phyloP scores from a whole-genome alignment of 768 basidiomycete species.

The Russula earlei region DNA sequence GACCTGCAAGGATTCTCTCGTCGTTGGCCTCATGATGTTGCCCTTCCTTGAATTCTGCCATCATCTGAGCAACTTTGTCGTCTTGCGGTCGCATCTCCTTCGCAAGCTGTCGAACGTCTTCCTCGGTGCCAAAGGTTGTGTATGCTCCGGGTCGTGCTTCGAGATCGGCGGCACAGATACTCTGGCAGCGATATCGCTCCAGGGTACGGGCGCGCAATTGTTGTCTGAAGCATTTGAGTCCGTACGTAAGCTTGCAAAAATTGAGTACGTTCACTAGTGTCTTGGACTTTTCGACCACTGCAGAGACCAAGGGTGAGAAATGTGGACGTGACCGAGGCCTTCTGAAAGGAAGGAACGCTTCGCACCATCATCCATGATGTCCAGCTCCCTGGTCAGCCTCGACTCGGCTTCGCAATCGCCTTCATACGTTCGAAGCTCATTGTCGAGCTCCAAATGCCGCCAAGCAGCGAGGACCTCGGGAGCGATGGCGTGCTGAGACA shows the following conservation, averaged over 20 bases:
- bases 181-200: background rate
- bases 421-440: background rate
- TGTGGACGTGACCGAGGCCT: too few relatives aligned
- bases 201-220: background rate
- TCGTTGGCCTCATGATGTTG: background rate
- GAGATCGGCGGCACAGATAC: background rate
- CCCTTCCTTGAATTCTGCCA: background rate
- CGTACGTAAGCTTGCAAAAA: background rate
- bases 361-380: background rate
- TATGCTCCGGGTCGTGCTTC: background rate
- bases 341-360: background rate
- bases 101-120: background rate
- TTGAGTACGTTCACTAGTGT: background rate
- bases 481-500: background rate
- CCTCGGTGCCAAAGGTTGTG: background rate
- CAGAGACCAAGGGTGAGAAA: background rate
- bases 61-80: background rate
- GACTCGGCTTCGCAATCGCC: background rate
- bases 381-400: background rate
- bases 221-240: background rate
- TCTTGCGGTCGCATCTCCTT: background rate
- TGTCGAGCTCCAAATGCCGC: background rate
- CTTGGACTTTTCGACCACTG: background rate
- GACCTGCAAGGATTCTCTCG: background rate
- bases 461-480: background rate